These are phyloP conservation scores for Brassica balearica DNA, from an alignment of 441 rosid genomes.

Conservation along the genomic window DNA sequence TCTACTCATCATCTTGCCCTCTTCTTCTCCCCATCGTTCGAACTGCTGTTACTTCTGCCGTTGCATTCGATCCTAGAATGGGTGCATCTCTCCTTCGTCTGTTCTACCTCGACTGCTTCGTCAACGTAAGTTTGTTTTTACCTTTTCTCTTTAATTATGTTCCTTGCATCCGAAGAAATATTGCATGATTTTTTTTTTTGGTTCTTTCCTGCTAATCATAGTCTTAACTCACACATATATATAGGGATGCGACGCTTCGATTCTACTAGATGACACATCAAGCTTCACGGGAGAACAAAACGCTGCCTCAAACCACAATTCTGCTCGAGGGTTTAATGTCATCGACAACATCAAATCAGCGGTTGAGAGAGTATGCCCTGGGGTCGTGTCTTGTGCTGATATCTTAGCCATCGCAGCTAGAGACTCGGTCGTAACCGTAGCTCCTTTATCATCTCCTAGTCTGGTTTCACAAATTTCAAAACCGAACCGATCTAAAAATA, in stretches of 20 bases:
- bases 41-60: slow-evolving; percentile 56
- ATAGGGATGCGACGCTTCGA: slow-evolving; percentile 93
- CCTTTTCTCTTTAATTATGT: not conserved
- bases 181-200: not conserved
- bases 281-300: slow-evolving; percentile 87
- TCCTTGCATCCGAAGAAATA: slow-evolving; percentile 3
- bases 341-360: slow-evolving; percentile 75
- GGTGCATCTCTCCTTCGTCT: slow-evolving; percentile 90
- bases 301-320: slow-evolving; percentile 69
- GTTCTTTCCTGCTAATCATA: not conserved
- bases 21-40: slow-evolving; percentile 51
- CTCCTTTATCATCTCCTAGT: not conserved
- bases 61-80: slow-evolving; percentile 52
- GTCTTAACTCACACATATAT: not conserved
- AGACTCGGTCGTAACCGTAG: slow-evolving; percentile 72
- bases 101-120: slow-evolving; percentile 90
- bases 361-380: slow-evolving; percentile 82
- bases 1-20: slow-evolving; percentile 72
- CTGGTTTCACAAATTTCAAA: not conserved
- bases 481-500: not conserved
- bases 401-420: slow-evolving; percentile 80
- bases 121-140: slow-evolving; percentile 53
- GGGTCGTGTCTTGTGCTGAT: slow-evolving; percentile 93
- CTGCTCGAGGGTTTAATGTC: slow-evolving; percentile 79
- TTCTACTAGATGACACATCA: slow-evolving; percentile 84